Evolutionary conservation across 345 rosid genomes (phyloP), one percentile per base, ranked within the genome.

Genomic region (Eucalyptus viminalis): DNA sequence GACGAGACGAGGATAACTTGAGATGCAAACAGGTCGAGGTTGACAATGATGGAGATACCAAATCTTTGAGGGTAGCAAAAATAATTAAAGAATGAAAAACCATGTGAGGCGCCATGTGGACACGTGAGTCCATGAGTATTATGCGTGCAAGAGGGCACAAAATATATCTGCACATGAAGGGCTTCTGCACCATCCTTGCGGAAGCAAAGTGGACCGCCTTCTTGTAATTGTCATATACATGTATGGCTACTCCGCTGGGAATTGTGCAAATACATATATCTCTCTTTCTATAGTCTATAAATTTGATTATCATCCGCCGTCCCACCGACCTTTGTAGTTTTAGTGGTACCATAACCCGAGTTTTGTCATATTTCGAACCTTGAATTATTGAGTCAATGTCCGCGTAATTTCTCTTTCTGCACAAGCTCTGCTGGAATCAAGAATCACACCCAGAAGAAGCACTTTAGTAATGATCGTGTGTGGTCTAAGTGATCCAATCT

Each of bases 101-200:
- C 58, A 87, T 53, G 11, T 49, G 91, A 87, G 92, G 87, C 43
- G 37, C 44, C 92, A 89, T 86, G 92, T 89, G 90, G 72, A 81
- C 86, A 87, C 37, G 92, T 67, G 62, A 49, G 44, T 83, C 88
- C 54, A 54, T 40, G 47, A 40, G 47, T 2, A 76, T 76, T 40
- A 76, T 76, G 85, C 47, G 85, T 5, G 47, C 45, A 40, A 76
- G 85, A 40, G 27, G 85, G 29, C 85, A 21, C 9, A 19, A 76
- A 76, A 76, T 76, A 76, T 76, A 25, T 76, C 14, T 21, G 85
- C 85, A 76, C 47, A 40, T 76, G 85, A 76, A 10, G 45, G 76
- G 85, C 85, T 40, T 76, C 29, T 76, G 45, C 85, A 40, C 29
- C 47, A 76, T 40, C 47, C 47, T 76, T 11, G 85, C 24, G 27